phyloP scores from a whole-genome alignment of 345 rosid species.

The Rhizophora mangle region DNA sequence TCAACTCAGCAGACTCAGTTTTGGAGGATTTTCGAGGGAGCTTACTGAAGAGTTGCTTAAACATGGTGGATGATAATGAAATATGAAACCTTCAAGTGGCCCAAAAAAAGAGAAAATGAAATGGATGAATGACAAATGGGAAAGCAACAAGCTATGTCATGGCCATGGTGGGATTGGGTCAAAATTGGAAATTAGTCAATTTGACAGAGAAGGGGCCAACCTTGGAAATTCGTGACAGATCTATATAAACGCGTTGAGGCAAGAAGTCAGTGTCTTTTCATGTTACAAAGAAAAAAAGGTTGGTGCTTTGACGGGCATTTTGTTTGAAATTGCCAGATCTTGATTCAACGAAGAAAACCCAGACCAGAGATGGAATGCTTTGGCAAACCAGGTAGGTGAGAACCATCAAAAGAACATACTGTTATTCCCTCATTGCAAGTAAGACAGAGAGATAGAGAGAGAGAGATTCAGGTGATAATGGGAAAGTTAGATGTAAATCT shows the following conservation, averaged over 20 bases:
- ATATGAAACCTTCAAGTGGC: neutral
- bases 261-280: slow-evolving; percentile 1
- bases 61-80: slow-evolving; percentile 34
- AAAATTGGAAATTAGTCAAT: slow-evolving; percentile 9
- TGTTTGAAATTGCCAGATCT: slow-evolving; percentile 10
- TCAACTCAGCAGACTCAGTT: slow-evolving; percentile 44
- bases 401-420: neutral
- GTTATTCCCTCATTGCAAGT: neutral
- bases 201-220: slow-evolving; percentile 8
- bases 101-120: neutral
- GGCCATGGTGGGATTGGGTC: slow-evolving; percentile 14
- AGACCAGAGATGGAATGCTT: slow-evolving; percentile 6
- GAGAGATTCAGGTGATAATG: neutral
- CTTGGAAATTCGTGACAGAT: slow-evolving; percentile 35
- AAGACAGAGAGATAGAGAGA: neutral
- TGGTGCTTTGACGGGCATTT: slow-evolving; percentile 8
- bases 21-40: slow-evolving; percentile 62
- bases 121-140: slow-evolving; percentile 18
- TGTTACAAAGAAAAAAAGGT: neutral
- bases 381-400: neutral
- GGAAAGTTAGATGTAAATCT: neutral
- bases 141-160: neutral
- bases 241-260: slow-evolving; percentile 16
- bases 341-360: neutral
- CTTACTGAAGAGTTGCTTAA: slow-evolving; percentile 70